Conservation (phyloP, 495 filamentous ascomycete species). For the Trichoderma asperelloides region DNA sequence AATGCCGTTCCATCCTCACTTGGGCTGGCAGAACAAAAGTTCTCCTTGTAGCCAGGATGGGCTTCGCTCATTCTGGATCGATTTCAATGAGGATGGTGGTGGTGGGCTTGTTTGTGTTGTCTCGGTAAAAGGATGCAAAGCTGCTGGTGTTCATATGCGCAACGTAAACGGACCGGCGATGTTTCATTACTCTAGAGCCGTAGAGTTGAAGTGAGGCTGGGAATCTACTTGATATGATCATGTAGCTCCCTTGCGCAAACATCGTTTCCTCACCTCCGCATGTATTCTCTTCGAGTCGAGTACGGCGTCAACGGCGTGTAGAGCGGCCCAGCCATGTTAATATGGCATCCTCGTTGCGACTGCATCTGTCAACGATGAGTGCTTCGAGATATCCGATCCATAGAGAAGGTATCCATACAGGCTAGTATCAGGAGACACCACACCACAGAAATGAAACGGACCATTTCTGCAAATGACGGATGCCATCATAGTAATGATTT, state of each 20-base stretch:
- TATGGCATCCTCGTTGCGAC: neutral
- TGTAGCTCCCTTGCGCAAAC: neutral
- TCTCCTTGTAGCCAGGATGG: neutral
- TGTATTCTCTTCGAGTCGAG: neutral
- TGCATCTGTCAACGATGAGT: neutral
- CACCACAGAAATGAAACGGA: too few species aligned
- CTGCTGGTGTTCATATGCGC: neutral
- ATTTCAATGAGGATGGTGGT: neutral
- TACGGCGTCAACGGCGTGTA: neutral
- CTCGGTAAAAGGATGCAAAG: neutral
- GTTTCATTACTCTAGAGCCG: neutral
- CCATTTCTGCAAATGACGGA: too few species aligned
- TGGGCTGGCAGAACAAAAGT: neutral
- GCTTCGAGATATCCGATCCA: neutral
- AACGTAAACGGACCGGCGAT: neutral
- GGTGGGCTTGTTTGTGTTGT: neutral
- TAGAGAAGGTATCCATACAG: too few species aligned
- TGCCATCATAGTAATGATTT: too few species aligned
- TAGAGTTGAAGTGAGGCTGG: neutral
- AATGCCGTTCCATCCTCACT: neutral
- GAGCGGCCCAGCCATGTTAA: neutral
- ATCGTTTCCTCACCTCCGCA: neutral
- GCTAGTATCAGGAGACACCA: too few species aligned
- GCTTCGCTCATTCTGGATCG: neutral
- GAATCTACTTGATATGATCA: neutral